A percentile compares a stretch with the other conserved stretches of the same genome.
Conservation (phyloP, 2,329 filamentous ascomycete genomes). For the Paecilomyces variotii region DNA sequence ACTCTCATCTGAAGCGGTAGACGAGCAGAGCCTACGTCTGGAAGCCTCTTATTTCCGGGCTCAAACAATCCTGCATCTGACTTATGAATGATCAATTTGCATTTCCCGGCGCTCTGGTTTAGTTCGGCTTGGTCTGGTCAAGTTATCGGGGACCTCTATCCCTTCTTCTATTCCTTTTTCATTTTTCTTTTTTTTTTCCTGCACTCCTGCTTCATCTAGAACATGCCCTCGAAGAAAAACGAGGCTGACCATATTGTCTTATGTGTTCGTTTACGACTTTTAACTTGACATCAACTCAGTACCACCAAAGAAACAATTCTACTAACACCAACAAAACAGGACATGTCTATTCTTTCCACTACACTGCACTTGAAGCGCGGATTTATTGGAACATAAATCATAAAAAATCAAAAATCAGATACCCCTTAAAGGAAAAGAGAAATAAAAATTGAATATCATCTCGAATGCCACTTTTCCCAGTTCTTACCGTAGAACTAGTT, state of each 20-base stretch:
- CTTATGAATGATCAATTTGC: background rate
- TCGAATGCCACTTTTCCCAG: background rate
- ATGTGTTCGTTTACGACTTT: background rate
- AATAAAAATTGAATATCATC: background rate
- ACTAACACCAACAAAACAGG: background rate
- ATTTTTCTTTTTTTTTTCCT: background rate
- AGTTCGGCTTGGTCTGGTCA: background rate
- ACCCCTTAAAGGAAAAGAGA: slow-evolving; percentile 4
- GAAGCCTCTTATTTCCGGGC: background rate
- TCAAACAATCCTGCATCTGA: background rate
- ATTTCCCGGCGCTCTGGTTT: background rate
- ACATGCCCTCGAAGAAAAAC: background rate
- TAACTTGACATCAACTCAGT: background rate
- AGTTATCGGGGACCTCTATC: background rate
- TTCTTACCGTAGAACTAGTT: background rate
- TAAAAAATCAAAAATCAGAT: slow-evolving; percentile 4
- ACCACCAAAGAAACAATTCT: background rate
- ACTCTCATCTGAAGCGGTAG: slow-evolving; percentile 41
- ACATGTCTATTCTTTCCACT: background rate
- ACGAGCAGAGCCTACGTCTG: background rate
- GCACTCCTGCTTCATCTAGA: background rate
- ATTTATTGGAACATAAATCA: background rate
- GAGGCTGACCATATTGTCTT: background rate
- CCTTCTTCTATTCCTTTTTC: background rate
- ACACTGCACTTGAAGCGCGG: background rate